Conservation (phyloP, 805 yeast genomes). For the Candida namnaoensis region DNA sequence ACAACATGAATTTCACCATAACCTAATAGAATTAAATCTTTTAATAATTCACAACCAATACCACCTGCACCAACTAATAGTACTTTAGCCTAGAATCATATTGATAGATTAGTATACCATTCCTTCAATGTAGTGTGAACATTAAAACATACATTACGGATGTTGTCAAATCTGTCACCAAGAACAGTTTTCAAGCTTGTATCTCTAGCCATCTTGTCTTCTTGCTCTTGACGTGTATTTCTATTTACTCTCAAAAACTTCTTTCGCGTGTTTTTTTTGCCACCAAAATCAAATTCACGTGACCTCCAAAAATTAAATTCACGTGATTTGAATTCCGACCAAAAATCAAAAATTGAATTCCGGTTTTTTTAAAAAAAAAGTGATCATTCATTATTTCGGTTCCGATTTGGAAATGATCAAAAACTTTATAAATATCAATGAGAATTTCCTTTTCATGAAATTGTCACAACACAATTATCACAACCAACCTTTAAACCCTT, state of each 20-base stretch:
- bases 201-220: not conserved
- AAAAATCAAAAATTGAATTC: too few species aligned
- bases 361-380: too few species aligned
- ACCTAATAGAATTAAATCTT: conserved; percentile 70
- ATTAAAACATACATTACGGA: not conserved
- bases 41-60: conserved; percentile 86
- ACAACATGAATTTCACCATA: conserved; percentile 84
- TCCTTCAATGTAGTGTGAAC: not conserved
- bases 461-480: too few species aligned
- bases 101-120: too few species aligned
- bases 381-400: not conserved
- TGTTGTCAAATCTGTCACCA: conserved; percentile 1
- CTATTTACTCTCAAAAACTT: too few species aligned
- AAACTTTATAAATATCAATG: not conserved
- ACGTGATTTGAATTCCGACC: too few species aligned
- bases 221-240: too few species aligned
- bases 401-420: not conserved
- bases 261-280: too few species aligned
- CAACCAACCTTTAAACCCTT: too few species aligned
- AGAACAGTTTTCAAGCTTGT: conserved; percentile 1
- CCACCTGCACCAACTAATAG: conserved; percentile 95
- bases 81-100: conserved; percentile 38
- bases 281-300: too few species aligned
- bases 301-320: too few species aligned
- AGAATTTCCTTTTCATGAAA: too few species aligned